Percentiles rank a stretch among this genome's conserved stretches.
phyloP scores from a whole-genome alignment of 805 yeast genomes.

The Nakazawaea holstii region DNA sequence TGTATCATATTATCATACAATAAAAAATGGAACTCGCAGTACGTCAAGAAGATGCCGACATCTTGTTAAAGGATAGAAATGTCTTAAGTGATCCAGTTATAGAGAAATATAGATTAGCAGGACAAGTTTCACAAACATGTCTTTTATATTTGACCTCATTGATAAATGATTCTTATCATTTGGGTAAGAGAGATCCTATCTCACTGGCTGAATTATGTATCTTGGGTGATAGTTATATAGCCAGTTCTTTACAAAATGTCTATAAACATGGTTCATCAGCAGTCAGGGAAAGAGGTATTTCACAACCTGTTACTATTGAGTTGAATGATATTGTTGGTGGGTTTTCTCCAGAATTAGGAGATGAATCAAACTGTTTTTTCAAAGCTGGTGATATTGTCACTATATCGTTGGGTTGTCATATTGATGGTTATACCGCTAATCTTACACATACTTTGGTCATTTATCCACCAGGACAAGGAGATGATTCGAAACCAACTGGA shows the following conservation, averaged over 20 bases:
- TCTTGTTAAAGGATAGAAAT: constrained; percentile 69
- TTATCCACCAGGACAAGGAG: constrained; percentile 57
- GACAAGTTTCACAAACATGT: constrained; percentile 82
- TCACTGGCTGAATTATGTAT: constrained; percentile 71
- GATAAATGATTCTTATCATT: constrained; percentile 72
- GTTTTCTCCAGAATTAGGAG: constrained; percentile 82
- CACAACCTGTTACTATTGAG: constrained; percentile 86
- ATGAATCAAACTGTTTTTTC: constrained; percentile 40
- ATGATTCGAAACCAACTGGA: constrained; percentile 50
- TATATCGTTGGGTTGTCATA: constrained; percentile 80
- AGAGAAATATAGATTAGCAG: constrained; percentile 85
- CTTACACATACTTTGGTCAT: constrained; percentile 84
- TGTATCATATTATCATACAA: neutral
- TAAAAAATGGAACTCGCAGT: constrained; percentile 64
- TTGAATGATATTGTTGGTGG: constrained; percentile 74
- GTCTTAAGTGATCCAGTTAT: constrained; percentile 54
- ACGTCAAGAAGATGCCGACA: constrained; percentile 68
- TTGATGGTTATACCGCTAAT: constrained; percentile 91
- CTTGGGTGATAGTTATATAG: constrained; percentile 72
- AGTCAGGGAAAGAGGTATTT: constrained; percentile 85
- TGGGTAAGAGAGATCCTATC: constrained; percentile 39
- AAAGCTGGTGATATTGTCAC: constrained; percentile 82
- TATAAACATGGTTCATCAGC: constrained; percentile 47
- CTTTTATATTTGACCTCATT: constrained; percentile 58
- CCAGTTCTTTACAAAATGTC: constrained; percentile 49